Conservation (phyloP, 768 basidiomycete species). For the Mrakia frigida region DNA sequence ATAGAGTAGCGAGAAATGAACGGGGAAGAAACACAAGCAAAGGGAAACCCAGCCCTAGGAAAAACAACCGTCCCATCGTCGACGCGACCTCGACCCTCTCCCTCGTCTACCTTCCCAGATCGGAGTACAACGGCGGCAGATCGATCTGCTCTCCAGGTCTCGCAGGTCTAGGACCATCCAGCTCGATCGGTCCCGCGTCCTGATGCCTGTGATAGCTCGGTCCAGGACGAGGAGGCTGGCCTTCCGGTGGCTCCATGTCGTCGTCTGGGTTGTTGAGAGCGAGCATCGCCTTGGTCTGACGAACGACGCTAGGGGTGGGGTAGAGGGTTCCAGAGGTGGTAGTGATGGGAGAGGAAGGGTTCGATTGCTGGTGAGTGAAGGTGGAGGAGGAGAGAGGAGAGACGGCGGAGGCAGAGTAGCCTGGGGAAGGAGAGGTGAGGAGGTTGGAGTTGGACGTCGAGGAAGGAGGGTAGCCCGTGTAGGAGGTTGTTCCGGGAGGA, state of each 20-base stretch:
- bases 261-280: constrained; percentile 21
- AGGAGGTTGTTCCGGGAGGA: not conserved
- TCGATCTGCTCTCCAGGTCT: constrained; percentile 20
- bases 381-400: not conserved
- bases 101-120: not conserved
- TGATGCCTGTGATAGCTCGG: constrained; percentile 11
- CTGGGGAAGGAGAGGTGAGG: not conserved
- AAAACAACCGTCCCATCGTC: too few relatives aligned
- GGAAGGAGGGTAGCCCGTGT: not conserved
- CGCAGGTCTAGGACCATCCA: constrained; percentile 18
- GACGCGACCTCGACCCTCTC: too few relatives aligned
- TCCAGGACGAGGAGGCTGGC: not conserved
- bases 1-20: not conserved
- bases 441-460: not conserved
- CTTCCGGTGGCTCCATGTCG: constrained; percentile 1
- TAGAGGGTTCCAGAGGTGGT: not conserved
- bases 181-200: constrained; percentile 24
- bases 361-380: not conserved
- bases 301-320: not conserved
- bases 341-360: not conserved
- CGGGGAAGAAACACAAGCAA: too few relatives aligned
- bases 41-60: too few relatives aligned
- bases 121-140: constrained; percentile 24
- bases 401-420: not conserved
- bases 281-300: constrained; percentile 26